phyloP scores from a whole-genome alignment of 2,329 filamentous ascomycete genomes.

The Fusarium praegraminearum region DNA sequence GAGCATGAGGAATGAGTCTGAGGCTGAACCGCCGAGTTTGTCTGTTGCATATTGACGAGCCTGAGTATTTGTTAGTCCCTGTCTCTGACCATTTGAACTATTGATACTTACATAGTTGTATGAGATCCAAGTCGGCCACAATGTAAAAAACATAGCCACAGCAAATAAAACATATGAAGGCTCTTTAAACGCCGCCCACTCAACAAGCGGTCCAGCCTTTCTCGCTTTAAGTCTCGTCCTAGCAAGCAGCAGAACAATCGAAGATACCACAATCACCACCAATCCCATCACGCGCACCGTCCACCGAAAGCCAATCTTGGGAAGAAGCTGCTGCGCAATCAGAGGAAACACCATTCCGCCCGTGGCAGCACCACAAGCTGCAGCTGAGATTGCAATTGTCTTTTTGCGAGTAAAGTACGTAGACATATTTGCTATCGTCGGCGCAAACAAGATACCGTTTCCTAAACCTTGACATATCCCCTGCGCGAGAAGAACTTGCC shows the following conservation, averaged over 20 bases:
- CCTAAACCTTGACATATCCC: slow-evolving; percentile 69
- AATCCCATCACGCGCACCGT: slow-evolving; percentile 72
- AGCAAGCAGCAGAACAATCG: slow-evolving; percentile 57
- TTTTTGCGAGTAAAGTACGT: slow-evolving; percentile 73
- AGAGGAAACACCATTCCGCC: slow-evolving; percentile 74
- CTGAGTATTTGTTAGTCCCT: slow-evolving; percentile 34
- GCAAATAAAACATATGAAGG: slow-evolving; percentile 56
- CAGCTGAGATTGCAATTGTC: slow-evolving; percentile 69
- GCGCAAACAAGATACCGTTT: slow-evolving; percentile 65
- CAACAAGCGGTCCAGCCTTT: slow-evolving; percentile 63
- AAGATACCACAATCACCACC: slow-evolving; percentile 63
- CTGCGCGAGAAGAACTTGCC: slow-evolving; percentile 64
- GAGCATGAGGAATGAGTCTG: slow-evolving; percentile 67
- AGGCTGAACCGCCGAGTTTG: slow-evolving; percentile 60
- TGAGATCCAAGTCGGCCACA: slow-evolving; percentile 64
- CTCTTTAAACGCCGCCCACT: slow-evolving; percentile 64
- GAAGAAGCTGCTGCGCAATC: slow-evolving; percentile 66
- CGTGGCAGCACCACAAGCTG: slow-evolving; percentile 69
- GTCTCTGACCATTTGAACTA: background rate
- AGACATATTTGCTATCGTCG: slow-evolving; percentile 65
- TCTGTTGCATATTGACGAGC: slow-evolving; percentile 56
- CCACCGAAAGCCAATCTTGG: slow-evolving; percentile 72
- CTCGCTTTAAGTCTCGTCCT: slow-evolving; percentile 62
- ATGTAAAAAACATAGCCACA: slow-evolving; percentile 53
- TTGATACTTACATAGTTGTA: slow-evolving; percentile 58